A percentile compares a stretch with the other conserved stretches of the same genome.
Evolutionary conservation across 179 eudicot species (phyloP).

Genomic region (Beta corolliflora): DNA sequence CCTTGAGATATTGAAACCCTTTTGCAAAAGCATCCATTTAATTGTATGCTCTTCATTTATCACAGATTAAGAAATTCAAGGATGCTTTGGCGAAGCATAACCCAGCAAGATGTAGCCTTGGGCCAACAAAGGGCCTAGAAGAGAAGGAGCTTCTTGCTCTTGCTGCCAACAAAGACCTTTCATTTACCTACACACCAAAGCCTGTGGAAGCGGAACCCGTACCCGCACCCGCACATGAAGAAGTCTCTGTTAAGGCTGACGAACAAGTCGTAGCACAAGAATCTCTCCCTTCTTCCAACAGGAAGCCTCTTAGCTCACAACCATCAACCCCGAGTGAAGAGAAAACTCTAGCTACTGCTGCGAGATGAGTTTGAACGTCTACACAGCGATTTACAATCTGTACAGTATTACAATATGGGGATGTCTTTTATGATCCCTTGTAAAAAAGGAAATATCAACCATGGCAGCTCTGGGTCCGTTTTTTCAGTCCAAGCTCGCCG

Average conservation of each 20-base stretch:
- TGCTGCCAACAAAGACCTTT: slow-evolving; percentile 66
- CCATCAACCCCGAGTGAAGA: slow-evolving; percentile 22
- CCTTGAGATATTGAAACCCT: background rate
- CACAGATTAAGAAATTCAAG: slow-evolving; percentile 81
- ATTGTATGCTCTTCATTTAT: background rate
- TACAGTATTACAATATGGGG: slow-evolving; percentile 3
- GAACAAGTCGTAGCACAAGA: slow-evolving; percentile 6
- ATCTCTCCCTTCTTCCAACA: slow-evolving; percentile 8
- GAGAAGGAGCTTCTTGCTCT: slow-evolving; percentile 75
- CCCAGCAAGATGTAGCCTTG: slow-evolving; percentile 58
- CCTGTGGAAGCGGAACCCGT: slow-evolving; percentile 33
- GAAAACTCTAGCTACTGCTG: slow-evolving; percentile 38
- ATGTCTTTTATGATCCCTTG: slow-evolving; percentile 13
- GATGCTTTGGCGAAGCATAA: slow-evolving; percentile 69
- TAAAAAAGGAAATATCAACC: slow-evolving; percentile 15
- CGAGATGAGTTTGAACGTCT: slow-evolving; percentile 35
- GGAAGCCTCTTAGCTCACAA: slow-evolving; percentile 17
- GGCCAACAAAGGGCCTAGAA: slow-evolving; percentile 71
- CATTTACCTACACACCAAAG: slow-evolving; percentile 58
- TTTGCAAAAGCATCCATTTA: background rate
- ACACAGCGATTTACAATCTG: slow-evolving; percentile 15
- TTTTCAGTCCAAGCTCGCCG: slow-evolving; percentile 28
- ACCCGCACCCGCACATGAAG: slow-evolving; percentile 24
- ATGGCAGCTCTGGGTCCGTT: slow-evolving; percentile 28
- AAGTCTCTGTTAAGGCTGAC: slow-evolving; percentile 10